Evolutionary conservation across 805 yeast genomes (phyloP), one percentile per base, ranked within the genome.

Genomic region (Wickerhamomyces xylosicus): DNA sequence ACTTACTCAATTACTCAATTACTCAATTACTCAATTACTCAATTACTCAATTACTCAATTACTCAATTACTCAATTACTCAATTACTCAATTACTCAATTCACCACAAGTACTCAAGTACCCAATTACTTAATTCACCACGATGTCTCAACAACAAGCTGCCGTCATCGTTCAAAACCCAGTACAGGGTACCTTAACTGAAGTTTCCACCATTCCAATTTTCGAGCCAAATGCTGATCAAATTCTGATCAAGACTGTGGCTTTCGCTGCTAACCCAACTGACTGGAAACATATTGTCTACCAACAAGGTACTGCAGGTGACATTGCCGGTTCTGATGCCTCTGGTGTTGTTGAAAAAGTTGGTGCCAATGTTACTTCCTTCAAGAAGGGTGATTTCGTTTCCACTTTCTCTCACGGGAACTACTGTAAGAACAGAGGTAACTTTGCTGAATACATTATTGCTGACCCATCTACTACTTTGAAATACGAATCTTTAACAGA

Each of bases 211-310:
- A 37, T 46, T 14, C 46, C 57, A 28, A 35, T 48, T 31, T 46
- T 48, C 20, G 38, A 43, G 21, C 45, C 46, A 10, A 17, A 34
- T 1, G 40, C 37, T 2, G 37, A 42, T 31, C 62, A 68, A 41
- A 49, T 79, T 11, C 56, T 78, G 14, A 56, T 81, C 39, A 68
- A 73, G 52, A 64, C 73, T 5, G 55, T 57, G 19, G 75, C 83
- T 8, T 70, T 57, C 38, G 85, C 81, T 2, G 66, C 69, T 32
- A 81, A 81, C 50, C 87, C 87, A 33, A 73, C 81, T 5, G 89
- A 81, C 52, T 78, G 81, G 79, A 78, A 78, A 49, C 83, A 78
- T 48, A 53, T 69, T 34, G 63, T 52, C 4, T 54, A 39, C 38
- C 49, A 61, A 9, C 47, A 59, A 41, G 73, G 76, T 16, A 56